A percentile compares a stretch with the other conserved stretches of the same genome.
phyloP scores from a whole-genome alignment of 169 alveolate species.

The Cryptosporidium ubiquitum region DNA sequence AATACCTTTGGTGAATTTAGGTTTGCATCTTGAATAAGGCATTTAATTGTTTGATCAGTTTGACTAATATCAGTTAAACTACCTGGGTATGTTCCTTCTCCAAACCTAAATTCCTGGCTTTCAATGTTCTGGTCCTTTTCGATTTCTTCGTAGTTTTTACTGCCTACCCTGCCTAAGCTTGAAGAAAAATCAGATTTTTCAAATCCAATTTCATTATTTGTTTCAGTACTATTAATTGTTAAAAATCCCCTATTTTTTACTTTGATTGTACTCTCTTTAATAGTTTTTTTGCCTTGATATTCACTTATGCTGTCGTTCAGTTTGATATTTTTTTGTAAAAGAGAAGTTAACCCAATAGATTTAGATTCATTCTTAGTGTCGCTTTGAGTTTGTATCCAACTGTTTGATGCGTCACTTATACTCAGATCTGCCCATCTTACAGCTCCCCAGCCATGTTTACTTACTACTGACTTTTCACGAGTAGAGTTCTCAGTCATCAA shows the following conservation, averaged over 20 bases:
- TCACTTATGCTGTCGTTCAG: conserved; percentile 3
- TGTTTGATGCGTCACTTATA: conserved; percentile 67
- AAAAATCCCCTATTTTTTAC: conserved; percentile 27
- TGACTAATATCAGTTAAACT: background rate
- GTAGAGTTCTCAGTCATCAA: conserved; percentile 34
- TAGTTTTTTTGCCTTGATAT: background rate
- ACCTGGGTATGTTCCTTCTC: conserved; percentile 9
- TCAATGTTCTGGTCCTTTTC: conserved; percentile 3
- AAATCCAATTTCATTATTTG: background rate
- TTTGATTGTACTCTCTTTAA: background rate
- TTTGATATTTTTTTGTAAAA: conserved; percentile 35
- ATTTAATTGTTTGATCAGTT: background rate
- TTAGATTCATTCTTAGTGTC: conserved; percentile 65
- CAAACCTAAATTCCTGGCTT: conserved; percentile 31
- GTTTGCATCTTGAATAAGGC: conserved; percentile 45
- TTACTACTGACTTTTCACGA: conserved; percentile 27
- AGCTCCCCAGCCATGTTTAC: conserved; percentile 59
- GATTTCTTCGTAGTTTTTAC: conserved; percentile 8
- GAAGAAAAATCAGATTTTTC: background rate
- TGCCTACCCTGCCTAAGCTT: background rate
- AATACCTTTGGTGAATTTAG: conserved; percentile 28
- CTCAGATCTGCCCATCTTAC: conserved; percentile 74
- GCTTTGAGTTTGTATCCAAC: conserved; percentile 56
- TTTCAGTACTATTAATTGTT: background rate
- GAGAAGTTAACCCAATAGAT: conserved; percentile 62